Evolutionary conservation across 192 early-diverging fungal species (phyloP).

Genomic region (Helicostylum pulchrum): DNA sequence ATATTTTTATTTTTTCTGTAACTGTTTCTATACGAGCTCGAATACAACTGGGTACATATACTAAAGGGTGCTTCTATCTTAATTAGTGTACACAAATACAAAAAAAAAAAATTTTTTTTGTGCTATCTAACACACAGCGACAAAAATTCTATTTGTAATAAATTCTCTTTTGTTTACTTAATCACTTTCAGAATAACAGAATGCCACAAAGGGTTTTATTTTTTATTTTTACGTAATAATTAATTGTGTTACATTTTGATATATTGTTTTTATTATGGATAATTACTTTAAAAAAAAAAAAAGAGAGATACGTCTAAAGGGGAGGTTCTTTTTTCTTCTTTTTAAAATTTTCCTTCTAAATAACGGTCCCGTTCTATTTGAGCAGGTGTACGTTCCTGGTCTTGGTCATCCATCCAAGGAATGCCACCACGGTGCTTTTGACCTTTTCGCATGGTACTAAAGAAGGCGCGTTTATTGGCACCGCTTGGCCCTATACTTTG

Average conservation of each 20-base stretch:
- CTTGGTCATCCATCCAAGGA: slow-evolving; percentile 3
- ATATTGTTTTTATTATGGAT: background rate
- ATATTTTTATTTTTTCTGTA: too few species aligned
- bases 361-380: slow-evolving; percentile 24
- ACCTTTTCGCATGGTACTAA: slow-evolving; percentile 18
- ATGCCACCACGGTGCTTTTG: slow-evolving; percentile 13
- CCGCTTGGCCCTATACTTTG: background rate
- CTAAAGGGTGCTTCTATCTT: too few species aligned
- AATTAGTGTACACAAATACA: too few species aligned
- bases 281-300: slow-evolving; percentile 1
- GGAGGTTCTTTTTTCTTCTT: background rate
- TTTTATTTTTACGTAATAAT: background rate
- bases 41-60: too few species aligned
- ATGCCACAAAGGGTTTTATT: too few species aligned
- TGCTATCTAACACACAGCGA: too few species aligned
- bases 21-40: too few species aligned
- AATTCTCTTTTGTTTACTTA: too few species aligned
- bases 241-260: background rate
- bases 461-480: background rate
- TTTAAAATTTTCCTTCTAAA: slow-evolving; percentile 1
- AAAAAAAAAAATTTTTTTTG: too few species aligned
- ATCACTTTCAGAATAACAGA: too few species aligned
- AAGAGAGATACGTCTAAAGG: background rate
- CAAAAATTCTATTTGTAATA: too few species aligned
- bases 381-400: slow-evolving; percentile 19